These are phyloP conservation scores for Larix sibirica DNA, from an alignment of 83 land plant genomes.

Conservation along the genomic window DNA sequence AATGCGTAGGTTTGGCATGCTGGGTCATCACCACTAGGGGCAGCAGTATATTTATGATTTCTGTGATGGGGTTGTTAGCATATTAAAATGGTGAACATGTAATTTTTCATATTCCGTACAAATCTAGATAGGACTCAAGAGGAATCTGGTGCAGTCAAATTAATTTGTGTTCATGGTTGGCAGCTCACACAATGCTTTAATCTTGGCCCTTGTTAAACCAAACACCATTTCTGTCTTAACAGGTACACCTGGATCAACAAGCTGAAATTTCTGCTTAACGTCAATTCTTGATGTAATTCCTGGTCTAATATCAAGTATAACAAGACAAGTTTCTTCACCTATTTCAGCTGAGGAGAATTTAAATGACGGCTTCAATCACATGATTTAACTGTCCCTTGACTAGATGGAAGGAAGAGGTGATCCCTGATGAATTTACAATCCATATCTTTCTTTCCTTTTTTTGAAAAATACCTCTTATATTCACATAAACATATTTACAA, in stretches of 20 bases:
- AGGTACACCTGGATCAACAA: background rate
- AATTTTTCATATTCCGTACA: background rate
- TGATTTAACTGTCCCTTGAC: background rate
- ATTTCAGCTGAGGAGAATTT: background rate
- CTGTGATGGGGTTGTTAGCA: no score
- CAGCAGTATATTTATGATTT: no score
- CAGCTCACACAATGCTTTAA: background rate
- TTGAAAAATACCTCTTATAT: no score
- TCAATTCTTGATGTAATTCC: background rate
- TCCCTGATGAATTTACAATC: background rate
- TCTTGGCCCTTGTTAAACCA: no score
- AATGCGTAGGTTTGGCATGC: no score
- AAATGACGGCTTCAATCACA: background rate
- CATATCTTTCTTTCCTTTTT: no score
- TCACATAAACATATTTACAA: no score
- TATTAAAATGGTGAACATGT: no score
- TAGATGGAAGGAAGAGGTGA: background rate
- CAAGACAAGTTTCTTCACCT: background rate
- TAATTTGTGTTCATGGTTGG: background rate
- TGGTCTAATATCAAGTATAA: background rate
- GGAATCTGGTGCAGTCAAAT: background rate
- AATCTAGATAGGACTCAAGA: background rate
- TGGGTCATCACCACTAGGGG: no score
- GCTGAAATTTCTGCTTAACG: background rate
- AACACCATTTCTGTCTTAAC: background rate